Conservation (phyloP, 1,284 basidiomycete species). For the Coriolopsis trogii region DNA sequence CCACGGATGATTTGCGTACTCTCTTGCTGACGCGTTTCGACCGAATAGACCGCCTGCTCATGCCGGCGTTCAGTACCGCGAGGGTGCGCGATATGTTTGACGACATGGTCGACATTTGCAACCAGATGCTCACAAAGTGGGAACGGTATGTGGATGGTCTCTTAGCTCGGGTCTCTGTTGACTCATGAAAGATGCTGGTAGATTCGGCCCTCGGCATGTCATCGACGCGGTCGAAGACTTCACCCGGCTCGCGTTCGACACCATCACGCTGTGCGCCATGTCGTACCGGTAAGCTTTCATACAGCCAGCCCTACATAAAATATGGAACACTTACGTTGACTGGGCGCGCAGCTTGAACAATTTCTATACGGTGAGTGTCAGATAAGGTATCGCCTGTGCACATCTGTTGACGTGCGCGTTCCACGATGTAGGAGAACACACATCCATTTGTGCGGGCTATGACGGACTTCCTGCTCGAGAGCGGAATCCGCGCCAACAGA, state of each 20-base stretch:
- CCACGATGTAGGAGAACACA: slow-evolving; percentile 32
- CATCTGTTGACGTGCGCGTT: no score
- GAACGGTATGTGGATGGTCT: slow-evolving; percentile 36
- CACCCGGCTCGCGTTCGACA: slow-evolving; percentile 51
- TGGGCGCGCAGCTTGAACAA: slow-evolving; percentile 38
- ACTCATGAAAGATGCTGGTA: slow-evolving; percentile 16
- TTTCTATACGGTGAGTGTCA: slow-evolving; percentile 37
- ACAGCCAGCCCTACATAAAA: not conserved
- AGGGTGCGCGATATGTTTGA: slow-evolving; percentile 52
- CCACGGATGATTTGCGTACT: not conserved
- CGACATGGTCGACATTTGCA: slow-evolving; percentile 52
- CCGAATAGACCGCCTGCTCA: slow-evolving; percentile 49
- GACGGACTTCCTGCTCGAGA: slow-evolving; percentile 46
- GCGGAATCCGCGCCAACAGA: slow-evolving; percentile 39
- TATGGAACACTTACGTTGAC: not conserved
- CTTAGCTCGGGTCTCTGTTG: not conserved
- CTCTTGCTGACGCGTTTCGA: not conserved
- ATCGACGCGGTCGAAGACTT: slow-evolving; percentile 52
- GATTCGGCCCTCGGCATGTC: slow-evolving; percentile 44
- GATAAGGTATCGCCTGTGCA: no score
- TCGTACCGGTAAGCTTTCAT: slow-evolving; percentile 39
- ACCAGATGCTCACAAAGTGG: slow-evolving; percentile 52
- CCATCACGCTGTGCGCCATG: slow-evolving; percentile 49
- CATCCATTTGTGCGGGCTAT: slow-evolving; percentile 49
- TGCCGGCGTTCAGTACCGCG: slow-evolving; percentile 53